phyloP scores from a whole-genome alignment of 2,329 filamentous ascomycete species.

The Blastomyces parvus region DNA sequence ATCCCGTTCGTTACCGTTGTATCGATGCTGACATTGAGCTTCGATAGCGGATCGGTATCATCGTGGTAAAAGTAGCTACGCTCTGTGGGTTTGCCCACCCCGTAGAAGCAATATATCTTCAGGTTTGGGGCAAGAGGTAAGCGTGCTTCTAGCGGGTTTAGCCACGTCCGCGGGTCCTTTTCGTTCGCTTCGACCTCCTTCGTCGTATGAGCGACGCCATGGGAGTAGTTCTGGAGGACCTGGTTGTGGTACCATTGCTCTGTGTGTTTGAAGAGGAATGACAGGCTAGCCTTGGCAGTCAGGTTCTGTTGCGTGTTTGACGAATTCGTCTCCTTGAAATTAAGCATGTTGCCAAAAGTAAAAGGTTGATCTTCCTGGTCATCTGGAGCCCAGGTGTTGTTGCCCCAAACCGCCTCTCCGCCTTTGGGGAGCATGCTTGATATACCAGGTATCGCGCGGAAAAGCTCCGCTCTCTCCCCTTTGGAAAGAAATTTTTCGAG shows the following conservation, averaged over 20 bases:
- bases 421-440: conserved; percentile 95
- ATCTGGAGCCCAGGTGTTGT: conserved; percentile 76
- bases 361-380: conserved; percentile 63
- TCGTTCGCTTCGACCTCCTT: conserved; percentile 76
- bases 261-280: conserved; percentile 66
- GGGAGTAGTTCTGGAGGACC: conserved; percentile 68
- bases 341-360: conserved; percentile 72
- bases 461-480: conserved; percentile 83
- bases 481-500: conserved; percentile 90
- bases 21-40: conserved; percentile 45
- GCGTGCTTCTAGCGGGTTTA: conserved; percentile 88
- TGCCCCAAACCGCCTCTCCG: conserved; percentile 91
- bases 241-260: conserved; percentile 79
- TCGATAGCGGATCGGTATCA: conserved; percentile 55
- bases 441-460: conserved; percentile 93
- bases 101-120: conserved; percentile 97
- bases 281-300: conserved; percentile 66
- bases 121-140: conserved; percentile 78
- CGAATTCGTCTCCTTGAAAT: conserved; percentile 63
- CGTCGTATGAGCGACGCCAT: conserved; percentile 71
- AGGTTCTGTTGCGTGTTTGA: conserved; percentile 59
- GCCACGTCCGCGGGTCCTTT: conserved; percentile 71
- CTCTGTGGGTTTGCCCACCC: conserved; percentile 84
- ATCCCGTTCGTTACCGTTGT: conserved; percentile 38
- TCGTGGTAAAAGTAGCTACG: conserved; percentile 82